Conservation (phyloP, 2,329 filamentous ascomycete species). For the Colletotrichum endophyticum region DNA sequence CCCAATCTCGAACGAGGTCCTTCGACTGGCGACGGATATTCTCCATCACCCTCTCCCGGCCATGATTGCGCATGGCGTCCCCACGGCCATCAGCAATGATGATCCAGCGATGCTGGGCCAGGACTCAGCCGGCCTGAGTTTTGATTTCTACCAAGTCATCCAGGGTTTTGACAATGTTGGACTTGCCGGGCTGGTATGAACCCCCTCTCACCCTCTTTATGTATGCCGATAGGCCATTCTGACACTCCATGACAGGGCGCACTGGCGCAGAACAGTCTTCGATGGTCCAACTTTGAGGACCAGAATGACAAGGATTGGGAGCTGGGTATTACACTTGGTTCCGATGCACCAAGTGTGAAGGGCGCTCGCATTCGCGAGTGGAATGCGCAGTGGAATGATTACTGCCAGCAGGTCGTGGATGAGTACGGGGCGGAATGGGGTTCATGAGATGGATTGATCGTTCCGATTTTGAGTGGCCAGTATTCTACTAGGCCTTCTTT, state of each 20-base stretch:
- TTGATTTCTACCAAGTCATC: conserved; percentile 69
- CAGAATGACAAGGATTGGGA: conserved; percentile 73
- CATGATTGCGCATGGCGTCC: conserved; percentile 81
- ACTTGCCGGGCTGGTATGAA: conserved; percentile 77
- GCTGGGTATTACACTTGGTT: conserved; percentile 74
- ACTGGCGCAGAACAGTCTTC: conserved; percentile 89
- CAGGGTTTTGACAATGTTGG: conserved; percentile 73
- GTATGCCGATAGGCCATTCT: neutral
- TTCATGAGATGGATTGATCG: neutral
- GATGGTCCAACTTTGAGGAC: conserved; percentile 90
- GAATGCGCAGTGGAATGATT: conserved; percentile 83
- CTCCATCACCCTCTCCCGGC: neutral
- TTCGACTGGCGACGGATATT: conserved; percentile 51
- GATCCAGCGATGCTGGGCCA: conserved; percentile 80
- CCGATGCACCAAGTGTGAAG: conserved; percentile 72
- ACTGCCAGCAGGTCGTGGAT: conserved; percentile 87
- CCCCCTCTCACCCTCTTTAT: neutral
- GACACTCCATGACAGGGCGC: conserved; percentile 28
- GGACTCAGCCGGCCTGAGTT: neutral
- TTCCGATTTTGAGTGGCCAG: neutral
- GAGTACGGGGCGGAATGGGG: conserved; percentile 53
- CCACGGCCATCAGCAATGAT: conserved; percentile 87
- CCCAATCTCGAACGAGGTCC: conserved; percentile 73
- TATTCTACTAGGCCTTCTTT: neutral
- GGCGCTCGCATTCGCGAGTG: conserved; percentile 78